Conservation (phyloP, 2,329 filamentous ascomycete genomes). For the Cercospora sp. region DNA sequence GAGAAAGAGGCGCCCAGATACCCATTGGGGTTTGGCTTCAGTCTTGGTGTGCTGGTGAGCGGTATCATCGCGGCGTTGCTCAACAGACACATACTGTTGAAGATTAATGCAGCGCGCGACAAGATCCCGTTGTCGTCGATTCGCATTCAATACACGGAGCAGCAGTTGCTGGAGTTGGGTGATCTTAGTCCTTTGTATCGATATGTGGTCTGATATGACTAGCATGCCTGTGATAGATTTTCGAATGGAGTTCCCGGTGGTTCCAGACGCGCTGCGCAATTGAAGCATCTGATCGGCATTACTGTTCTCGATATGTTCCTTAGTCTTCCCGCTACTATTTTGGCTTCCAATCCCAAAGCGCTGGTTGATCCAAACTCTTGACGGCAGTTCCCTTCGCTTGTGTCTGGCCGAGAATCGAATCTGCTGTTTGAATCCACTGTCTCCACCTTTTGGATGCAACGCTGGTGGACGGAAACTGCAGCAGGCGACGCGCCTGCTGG, state of each 20-base stretch:
- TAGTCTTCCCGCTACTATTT: neutral
- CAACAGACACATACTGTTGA: constrained; percentile 1
- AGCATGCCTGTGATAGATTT: neutral
- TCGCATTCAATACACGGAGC: constrained; percentile 39
- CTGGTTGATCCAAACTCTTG: neutral
- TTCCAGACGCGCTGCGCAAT: neutral
- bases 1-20: constrained; percentile 20
- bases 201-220: constrained; percentile 31
- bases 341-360: neutral
- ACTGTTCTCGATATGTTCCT: neutral
- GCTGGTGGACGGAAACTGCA: neutral
- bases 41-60: constrained; percentile 26
- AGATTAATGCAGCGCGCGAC: constrained; percentile 38
- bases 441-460: neutral
- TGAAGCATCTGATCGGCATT: neutral
- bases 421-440: neutral
- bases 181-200: constrained; percentile 44
- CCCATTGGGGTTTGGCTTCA: constrained; percentile 24
- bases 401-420: neutral
- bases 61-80: constrained; percentile 31
- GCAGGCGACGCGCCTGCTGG: neutral
- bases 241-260: neutral
- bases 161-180: constrained; percentile 41
- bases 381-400: neutral
- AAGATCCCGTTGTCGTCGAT: constrained; percentile 38